These are phyloP conservation scores for Rubia yunnanensis DNA, from an alignment of 257 asterid genomes.

Conservation along the genomic window DNA sequence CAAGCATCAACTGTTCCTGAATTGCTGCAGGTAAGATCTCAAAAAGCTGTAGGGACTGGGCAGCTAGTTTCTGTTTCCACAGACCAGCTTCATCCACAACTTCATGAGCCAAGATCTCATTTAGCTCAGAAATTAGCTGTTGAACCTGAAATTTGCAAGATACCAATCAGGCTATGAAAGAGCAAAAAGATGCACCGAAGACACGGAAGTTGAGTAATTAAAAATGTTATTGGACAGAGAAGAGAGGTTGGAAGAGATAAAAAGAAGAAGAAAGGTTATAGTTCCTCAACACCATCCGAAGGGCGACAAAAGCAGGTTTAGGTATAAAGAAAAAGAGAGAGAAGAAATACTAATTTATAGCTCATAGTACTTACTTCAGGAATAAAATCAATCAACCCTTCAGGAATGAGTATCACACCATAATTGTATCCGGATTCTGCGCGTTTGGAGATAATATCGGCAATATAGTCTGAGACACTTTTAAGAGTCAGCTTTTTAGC, in stretches of 20 bases:
- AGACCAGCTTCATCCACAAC: slow-evolving; percentile 86
- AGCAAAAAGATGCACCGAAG: slow-evolving; percentile 5
- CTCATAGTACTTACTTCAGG: slow-evolving; percentile 62
- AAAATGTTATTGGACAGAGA: background rate
- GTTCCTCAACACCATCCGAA: background rate
- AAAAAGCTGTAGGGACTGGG: slow-evolving; percentile 68
- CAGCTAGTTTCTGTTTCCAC: slow-evolving; percentile 77
- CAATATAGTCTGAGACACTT: slow-evolving; percentile 72
- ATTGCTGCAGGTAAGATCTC: slow-evolving; percentile 78
- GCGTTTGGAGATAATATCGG: slow-evolving; percentile 82
- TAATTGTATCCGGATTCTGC: slow-evolving; percentile 82
- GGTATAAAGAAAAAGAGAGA: background rate
- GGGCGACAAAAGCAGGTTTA: background rate
- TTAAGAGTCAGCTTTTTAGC: slow-evolving; percentile 82
- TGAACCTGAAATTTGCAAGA: slow-evolving; percentile 59
- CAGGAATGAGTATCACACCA: slow-evolving; percentile 97
- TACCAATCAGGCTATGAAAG: slow-evolving; percentile 6
- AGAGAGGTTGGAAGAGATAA: background rate
- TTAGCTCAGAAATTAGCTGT: slow-evolving; percentile 81
- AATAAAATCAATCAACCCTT: slow-evolving; percentile 97
- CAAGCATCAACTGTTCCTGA: slow-evolving; percentile 92
- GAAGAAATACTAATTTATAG: background rate
- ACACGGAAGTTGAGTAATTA: background rate
- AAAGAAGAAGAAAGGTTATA: background rate
- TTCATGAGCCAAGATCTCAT: slow-evolving; percentile 94